A percentile compares a stretch with the other conserved stretches of the same genome.
These are phyloP conservation scores for Aethionema arabicum DNA, from an alignment of 345 rosid genomes.

Conservation along the genomic window DNA sequence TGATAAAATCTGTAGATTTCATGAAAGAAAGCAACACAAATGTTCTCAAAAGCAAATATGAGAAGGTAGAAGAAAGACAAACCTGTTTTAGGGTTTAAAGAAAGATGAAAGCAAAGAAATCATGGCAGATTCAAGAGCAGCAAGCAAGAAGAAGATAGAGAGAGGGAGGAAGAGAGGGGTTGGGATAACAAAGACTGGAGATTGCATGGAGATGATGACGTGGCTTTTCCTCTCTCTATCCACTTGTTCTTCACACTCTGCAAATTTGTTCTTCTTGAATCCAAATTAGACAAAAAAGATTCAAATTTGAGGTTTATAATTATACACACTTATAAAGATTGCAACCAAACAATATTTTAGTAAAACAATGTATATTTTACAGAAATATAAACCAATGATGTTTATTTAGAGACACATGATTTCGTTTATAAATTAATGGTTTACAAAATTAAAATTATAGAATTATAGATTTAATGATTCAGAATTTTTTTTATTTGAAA, in stretches of 20 bases:
- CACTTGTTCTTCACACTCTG: background rate
- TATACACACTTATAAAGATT: too few relatives aligned
- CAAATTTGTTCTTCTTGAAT: too few relatives aligned
- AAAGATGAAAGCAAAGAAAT: conserved; percentile 15
- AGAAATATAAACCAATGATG: too few relatives aligned
- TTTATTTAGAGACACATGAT: too few relatives aligned
- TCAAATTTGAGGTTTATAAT: too few relatives aligned
- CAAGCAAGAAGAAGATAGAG: background rate
- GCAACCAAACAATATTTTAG: too few relatives aligned
- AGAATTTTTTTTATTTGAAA: too few relatives aligned
- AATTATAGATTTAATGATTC: too few relatives aligned
- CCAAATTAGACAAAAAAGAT: too few relatives aligned
- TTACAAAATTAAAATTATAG: too few relatives aligned
- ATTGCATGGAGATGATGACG: conserved; percentile 36
- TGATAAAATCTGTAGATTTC: background rate
- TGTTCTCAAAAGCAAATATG: background rate
- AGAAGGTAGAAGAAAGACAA: background rate
- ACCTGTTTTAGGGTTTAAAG: conserved; percentile 22
- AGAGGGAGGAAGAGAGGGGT: conserved; percentile 26
- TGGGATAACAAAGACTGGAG: background rate
- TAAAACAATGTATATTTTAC: too few relatives aligned
- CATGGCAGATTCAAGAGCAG: conserved; percentile 22
- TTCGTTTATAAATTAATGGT: too few relatives aligned
- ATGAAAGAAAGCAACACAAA: background rate
- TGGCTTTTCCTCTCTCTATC: conserved; percentile 11